Evolutionary conservation across 1,284 basidiomycete species (phyloP).

Genomic region (Irpex lacteus): DNA sequence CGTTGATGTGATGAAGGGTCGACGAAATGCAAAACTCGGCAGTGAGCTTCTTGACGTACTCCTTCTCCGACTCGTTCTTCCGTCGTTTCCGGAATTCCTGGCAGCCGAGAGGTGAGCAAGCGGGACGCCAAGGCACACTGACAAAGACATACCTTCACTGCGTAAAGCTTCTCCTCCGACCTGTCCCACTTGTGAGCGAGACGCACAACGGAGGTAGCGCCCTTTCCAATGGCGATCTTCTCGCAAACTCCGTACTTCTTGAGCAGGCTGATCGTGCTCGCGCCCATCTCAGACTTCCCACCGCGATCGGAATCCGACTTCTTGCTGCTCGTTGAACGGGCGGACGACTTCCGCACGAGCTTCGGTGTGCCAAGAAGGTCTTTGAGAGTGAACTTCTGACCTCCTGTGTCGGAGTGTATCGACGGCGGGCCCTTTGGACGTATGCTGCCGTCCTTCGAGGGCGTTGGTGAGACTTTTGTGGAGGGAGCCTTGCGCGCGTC

Average conservation of each 20-base stretch:
- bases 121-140: conserved; percentile 5
- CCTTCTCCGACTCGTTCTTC: conserved; percentile 98
- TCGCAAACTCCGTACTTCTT: conserved; percentile 98
- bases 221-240: conserved; percentile 95
- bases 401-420: conserved; percentile 56
- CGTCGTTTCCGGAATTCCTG: conserved; percentile 97
- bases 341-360: conserved; percentile 68
- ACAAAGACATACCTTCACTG: conserved; percentile 78
- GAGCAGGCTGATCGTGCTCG: conserved; percentile 58
- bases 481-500: conserved; percentile 16
- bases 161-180: conserved; percentile 96
- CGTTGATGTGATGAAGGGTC: conserved; percentile 93
- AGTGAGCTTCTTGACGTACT: conserved; percentile 99
- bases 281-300: conserved; percentile 58
- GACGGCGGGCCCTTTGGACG: conserved; percentile 31
- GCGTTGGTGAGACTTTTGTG: conserved; percentile 29
- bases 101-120: not conserved
- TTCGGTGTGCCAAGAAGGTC: conserved; percentile 78
- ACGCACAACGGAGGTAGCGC: conserved; percentile 94
- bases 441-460: conserved; percentile 25
- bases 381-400: conserved; percentile 80
- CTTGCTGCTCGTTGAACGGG: conserved; percentile 60
- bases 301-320: conserved; percentile 71
- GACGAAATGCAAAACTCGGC: conserved; percentile 99
- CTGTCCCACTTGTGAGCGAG: conserved; percentile 99